A percentile compares a stretch with the other conserved stretches of the same genome.
phyloP scores from a whole-genome alignment of 352 stramenopile genomes.

The Globisporangium splendens region DNA sequence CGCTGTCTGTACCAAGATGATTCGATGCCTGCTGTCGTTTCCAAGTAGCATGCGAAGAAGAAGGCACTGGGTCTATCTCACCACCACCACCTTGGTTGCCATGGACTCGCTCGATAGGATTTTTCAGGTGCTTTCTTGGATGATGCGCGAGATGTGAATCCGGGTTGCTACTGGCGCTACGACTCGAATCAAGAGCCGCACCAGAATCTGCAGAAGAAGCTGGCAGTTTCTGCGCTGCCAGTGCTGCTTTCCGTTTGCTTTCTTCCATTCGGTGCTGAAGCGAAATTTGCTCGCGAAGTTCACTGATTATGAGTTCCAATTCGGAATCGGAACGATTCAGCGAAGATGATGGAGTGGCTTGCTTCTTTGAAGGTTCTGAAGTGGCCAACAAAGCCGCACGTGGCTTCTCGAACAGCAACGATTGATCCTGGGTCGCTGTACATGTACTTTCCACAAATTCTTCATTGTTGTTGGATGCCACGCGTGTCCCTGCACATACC shows the following conservation, averaged over 20 bases:
- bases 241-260: conserved; percentile 4
- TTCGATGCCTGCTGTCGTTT: neutral
- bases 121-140: conserved; percentile 56
- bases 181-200: conserved; percentile 8
- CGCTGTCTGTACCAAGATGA: conserved; percentile 4
- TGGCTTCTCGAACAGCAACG: too few species aligned
- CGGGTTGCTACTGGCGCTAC: conserved; percentile 2
- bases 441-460: neutral
- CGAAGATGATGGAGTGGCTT: neutral
- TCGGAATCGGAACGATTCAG: conserved; percentile 50
- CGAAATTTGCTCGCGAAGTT: conserved; percentile 53
- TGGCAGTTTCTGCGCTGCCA: neutral
- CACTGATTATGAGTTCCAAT: conserved; percentile 62
- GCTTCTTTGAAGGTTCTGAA: conserved; percentile 6
- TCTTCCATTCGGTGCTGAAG: conserved; percentile 26
- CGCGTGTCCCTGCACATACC: conserved; percentile 9
- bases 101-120: conserved; percentile 51
- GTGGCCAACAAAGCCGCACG: too few species aligned
- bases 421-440: neutral
- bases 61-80: neutral
- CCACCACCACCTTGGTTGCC: neutral
- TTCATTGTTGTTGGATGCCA: conserved; percentile 13
- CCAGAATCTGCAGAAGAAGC: neutral
- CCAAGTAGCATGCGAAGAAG: neutral
- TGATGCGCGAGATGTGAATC: conserved; percentile 8